Percentiles rank a stretch among this genome's conserved stretches.
Evolutionary conservation across 78 protist species (phyloP).

Genomic region (Dictyostelium intermedium): DNA sequence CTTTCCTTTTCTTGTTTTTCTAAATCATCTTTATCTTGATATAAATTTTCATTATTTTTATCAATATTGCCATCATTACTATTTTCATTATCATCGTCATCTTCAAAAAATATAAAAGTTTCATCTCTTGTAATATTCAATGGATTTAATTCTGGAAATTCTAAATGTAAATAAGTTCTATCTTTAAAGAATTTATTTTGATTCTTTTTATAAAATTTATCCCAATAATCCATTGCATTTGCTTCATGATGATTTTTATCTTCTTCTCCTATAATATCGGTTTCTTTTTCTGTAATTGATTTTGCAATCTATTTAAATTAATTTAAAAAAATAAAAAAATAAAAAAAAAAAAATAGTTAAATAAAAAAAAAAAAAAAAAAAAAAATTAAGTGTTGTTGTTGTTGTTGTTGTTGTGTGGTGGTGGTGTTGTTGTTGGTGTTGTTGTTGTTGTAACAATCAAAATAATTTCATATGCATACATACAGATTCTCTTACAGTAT

Average conservation of each 20-base stretch:
- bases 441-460: too few relatives aligned
- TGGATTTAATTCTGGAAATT: constrained; percentile 75
- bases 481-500: constrained; percentile 27
- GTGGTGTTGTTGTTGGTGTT: too few relatives aligned
- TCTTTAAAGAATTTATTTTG: constrained; percentile 81
- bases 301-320: neutral
- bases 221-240: constrained; percentile 75
- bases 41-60: neutral
- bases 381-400: neutral
- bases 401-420: neutral
- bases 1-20: constrained; percentile 2
- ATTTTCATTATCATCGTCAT: neutral
- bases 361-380: neutral
- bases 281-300: constrained; percentile 9
- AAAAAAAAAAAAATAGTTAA: neutral
- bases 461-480: neutral
- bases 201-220: constrained; percentile 76
- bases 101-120: constrained; percentile 47
- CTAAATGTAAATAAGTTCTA: constrained; percentile 79
- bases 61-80: neutral
- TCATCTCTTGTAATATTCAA: constrained; percentile 28
- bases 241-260: constrained; percentile 26
- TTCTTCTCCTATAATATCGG: neutral
- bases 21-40: neutral
- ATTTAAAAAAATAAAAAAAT: neutral